Conservation (phyloP, 1,284 basidiomycete species). For the Apiotrichum porosum region DNA sequence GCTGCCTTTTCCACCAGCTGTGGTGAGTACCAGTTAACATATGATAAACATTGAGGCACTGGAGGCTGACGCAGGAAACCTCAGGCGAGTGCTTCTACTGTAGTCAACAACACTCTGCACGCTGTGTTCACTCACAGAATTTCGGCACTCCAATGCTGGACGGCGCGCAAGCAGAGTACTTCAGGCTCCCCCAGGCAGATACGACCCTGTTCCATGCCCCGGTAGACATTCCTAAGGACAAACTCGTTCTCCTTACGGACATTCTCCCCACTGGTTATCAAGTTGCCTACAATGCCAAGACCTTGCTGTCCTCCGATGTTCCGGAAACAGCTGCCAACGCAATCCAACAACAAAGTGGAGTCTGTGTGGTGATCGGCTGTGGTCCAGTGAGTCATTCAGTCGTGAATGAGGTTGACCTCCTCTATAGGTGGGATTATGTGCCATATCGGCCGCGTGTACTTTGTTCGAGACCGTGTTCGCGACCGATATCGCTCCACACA, state of each 20-base stretch:
- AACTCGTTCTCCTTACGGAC: slow-evolving; percentile 50
- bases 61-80: too few relatives aligned
- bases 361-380: slow-evolving; percentile 49
- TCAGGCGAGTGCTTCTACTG: slow-evolving; percentile 55
- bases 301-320: slow-evolving; percentile 16
- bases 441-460: slow-evolving; percentile 47
- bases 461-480: slow-evolving; percentile 46
- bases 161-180: slow-evolving; percentile 85
- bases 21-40: too few relatives aligned
- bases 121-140: slow-evolving; percentile 63
- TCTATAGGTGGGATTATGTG: slow-evolving; percentile 48
- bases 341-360: too few relatives aligned
- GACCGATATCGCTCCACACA: slow-evolving; percentile 28
- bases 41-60: too few relatives aligned
- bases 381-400: too few relatives aligned
- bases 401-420: too few relatives aligned
- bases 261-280: slow-evolving; percentile 51
- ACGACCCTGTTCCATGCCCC: slow-evolving; percentile 48
- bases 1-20: slow-evolving; percentile 81
- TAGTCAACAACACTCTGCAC: slow-evolving; percentile 65
- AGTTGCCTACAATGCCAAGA: slow-evolving; percentile 46
- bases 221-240: slow-evolving; percentile 39
- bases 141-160: slow-evolving; percentile 61
- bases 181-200: slow-evolving; percentile 60
- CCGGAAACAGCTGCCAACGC: slow-evolving; percentile 2